These are phyloP conservation scores for Scedosporium aurantiacum DNA, from an alignment of 2,329 filamentous ascomycete genomes.

Conservation along the genomic window DNA sequence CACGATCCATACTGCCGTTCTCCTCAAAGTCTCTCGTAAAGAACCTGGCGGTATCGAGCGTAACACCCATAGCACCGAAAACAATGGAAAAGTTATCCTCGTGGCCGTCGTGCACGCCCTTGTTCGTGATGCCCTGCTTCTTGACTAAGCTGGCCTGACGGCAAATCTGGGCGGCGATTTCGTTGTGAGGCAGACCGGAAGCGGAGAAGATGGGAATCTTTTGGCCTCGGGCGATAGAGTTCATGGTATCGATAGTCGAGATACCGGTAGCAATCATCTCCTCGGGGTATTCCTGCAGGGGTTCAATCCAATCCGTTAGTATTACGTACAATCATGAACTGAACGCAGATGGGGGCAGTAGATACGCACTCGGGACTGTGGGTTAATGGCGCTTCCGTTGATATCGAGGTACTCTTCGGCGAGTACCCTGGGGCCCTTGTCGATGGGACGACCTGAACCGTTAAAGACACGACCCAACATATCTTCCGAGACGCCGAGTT, in stretches of 20 bases:
- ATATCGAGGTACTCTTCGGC: constrained; percentile 98
- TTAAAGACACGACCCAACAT: constrained; percentile 99
- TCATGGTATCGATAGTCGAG: constrained; percentile 97
- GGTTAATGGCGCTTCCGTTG: constrained; percentile 98
- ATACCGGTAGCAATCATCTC: constrained; percentile 99
- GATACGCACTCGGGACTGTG: constrained; percentile 73
- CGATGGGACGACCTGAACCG: constrained; percentile 93
- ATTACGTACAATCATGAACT: background rate
- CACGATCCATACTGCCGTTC: constrained; percentile 96
- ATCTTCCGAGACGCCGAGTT: constrained; percentile 97
- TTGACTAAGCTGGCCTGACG: constrained; percentile 90
- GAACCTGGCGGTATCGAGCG: constrained; percentile 96
- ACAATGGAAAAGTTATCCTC: constrained; percentile 99
- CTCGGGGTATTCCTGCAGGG: constrained; percentile 78
- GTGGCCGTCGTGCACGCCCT: constrained; percentile 91
- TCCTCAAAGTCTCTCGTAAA: constrained; percentile 98
- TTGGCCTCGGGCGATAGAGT: constrained; percentile 93
- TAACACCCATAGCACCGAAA: constrained; percentile 99
- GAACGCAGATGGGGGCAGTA: background rate
- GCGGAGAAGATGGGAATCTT: constrained; percentile 99
- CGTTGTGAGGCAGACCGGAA: constrained; percentile 95
- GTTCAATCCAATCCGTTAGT: constrained; percentile 11
- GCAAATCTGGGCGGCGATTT: constrained; percentile 98
- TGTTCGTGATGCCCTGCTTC: constrained; percentile 66
- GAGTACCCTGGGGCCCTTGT: constrained; percentile 96